Percentiles rank a stretch among this genome's conserved stretches.
These are phyloP conservation scores for Mycena galopus DNA, from an alignment of 768 basidiomycete genomes.

Conservation along the genomic window DNA sequence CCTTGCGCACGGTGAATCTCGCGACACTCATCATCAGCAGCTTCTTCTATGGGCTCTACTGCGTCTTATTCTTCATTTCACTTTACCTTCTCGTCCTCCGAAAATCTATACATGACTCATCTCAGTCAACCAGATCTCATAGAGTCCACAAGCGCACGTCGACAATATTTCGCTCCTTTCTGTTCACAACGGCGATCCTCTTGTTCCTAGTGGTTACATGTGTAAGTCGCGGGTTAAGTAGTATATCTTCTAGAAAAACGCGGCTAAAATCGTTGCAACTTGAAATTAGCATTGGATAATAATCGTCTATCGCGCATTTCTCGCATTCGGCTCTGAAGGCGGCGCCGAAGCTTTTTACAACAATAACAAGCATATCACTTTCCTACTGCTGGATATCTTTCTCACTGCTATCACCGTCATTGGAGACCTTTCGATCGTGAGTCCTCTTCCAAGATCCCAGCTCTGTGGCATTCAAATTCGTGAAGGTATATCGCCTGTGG, in stretches of 20 bases:
- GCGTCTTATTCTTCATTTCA: slow-evolving; percentile 6
- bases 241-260: not conserved
- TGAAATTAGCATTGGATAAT: not conserved
- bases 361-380: not conserved
- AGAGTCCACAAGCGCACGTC: not conserved
- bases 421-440: slow-evolving; percentile 10
- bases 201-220: not conserved
- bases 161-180: not conserved
- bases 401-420: not conserved
- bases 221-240: not conserved
- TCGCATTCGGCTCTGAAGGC: not conserved
- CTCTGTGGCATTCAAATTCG: not conserved
- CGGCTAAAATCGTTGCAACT: not conserved
- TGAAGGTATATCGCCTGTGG: slow-evolving; percentile 10
- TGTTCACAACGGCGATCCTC: not conserved
- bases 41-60: slow-evolving; percentile 15
- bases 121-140: not conserved
- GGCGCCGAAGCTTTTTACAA: not conserved
- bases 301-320: not conserved
- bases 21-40: not conserved
- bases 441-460: not conserved
- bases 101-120: not conserved
- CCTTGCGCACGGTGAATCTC: not conserved
- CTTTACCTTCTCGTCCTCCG: slow-evolving; percentile 7
- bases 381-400: not conserved